A percentile compares a stretch with the other conserved stretches of the same genome.
These are phyloP conservation scores for Pleurotus citrinopileatus DNA, from an alignment of 768 basidiomycete genomes.

Conservation along the genomic window DNA sequence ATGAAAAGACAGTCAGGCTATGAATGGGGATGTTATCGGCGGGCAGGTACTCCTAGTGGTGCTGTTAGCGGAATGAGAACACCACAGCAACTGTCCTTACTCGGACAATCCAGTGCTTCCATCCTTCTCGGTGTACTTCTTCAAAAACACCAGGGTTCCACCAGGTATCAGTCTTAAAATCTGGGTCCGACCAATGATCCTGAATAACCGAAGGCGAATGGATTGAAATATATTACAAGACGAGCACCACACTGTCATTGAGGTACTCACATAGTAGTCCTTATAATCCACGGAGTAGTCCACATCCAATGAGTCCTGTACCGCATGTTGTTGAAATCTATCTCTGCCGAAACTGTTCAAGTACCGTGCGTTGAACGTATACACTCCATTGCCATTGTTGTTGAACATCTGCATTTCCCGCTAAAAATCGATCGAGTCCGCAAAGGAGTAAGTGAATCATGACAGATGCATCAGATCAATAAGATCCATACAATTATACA, in stretches of 20 bases:
- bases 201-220: not conserved
- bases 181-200: not conserved
- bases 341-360: not conserved
- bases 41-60: not conserved
- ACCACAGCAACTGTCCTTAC: not conserved
- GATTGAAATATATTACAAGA: too few relatives aligned
- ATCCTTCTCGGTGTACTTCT: not conserved
- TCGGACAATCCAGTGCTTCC: constrained; percentile 8
- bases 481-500: not conserved
- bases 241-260: not conserved
- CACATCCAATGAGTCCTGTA: not conserved
- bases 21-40: not conserved
- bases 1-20: not conserved
- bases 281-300: constrained; percentile 3
- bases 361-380: not conserved
- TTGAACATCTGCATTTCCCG: constrained; percentile 6
- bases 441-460: not conserved
- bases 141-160: constrained; percentile 3
- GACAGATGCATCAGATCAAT: too few relatives aligned
- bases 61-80: not conserved
- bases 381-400: not conserved
- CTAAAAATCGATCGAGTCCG: not conserved
- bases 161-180: not conserved
- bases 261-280: not conserved
- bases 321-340: not conserved